Evolutionary conservation across 306 rosid species (phyloP).

Genomic region (Citrullus mucosospermus): DNA sequence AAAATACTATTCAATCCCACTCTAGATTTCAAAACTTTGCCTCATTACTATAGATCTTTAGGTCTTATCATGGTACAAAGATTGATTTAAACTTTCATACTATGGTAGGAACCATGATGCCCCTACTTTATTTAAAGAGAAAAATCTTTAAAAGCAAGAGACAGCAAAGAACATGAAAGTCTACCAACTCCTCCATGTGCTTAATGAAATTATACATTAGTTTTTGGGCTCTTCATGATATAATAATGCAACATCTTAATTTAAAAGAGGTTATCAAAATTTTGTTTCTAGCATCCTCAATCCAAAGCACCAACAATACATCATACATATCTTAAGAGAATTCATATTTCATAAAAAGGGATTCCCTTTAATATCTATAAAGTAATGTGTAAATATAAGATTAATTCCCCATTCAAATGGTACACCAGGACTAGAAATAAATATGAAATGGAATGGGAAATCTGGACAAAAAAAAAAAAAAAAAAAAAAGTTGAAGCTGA

Average conservation of each 20-base stretch:
- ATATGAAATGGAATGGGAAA: neutral
- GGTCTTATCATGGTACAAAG: neutral
- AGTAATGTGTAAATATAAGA: neutral
- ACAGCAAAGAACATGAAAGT: constrained; percentile 1
- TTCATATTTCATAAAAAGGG: neutral
- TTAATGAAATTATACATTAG: neutral
- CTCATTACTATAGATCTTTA: neutral
- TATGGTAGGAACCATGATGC: neutral
- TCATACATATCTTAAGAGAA: neutral
- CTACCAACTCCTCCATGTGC: neutral
- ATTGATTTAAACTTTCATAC: neutral
- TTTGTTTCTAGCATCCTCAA: neutral
- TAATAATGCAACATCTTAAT: neutral
- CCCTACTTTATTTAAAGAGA: neutral
- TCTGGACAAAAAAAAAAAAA: neutral
- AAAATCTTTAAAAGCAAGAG: neutral
- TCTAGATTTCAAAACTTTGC: neutral
- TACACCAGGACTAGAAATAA: neutral
- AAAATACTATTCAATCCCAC: neutral
- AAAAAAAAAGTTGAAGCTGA: neutral
- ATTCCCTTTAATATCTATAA: neutral
- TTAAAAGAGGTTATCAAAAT: neutral
- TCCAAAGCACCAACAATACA: neutral
- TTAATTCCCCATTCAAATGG: neutral
- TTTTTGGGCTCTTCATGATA: neutral